Conservation (phyloP, 805 yeast species). For the Candida patagonica region DNA sequence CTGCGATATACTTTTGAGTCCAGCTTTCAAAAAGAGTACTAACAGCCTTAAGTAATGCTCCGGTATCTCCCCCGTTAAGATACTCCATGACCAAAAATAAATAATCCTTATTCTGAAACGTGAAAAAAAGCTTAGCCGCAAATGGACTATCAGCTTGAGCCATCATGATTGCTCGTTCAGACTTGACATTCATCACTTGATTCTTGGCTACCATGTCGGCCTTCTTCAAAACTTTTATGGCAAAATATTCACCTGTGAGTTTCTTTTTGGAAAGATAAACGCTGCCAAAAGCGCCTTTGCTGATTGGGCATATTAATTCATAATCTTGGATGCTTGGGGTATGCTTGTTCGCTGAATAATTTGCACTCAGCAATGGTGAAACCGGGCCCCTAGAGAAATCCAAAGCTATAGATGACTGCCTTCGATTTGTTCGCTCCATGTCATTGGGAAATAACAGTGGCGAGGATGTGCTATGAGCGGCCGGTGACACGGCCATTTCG, state of each 20-base stretch:
- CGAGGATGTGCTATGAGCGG: conserved; percentile 49
- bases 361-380: conserved; percentile 60
- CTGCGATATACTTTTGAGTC: conserved; percentile 75
- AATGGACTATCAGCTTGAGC: conserved; percentile 87
- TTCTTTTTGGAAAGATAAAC: conserved; percentile 80
- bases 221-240: conserved; percentile 84
- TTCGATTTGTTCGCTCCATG: conserved; percentile 18
- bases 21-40: conserved; percentile 81
- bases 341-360: conserved; percentile 40
- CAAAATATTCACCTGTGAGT: conserved; percentile 88
- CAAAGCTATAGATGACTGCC: conserved; percentile 22
- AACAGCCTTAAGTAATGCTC: conserved; percentile 70
- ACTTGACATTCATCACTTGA: conserved; percentile 87
- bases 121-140: conserved; percentile 80
- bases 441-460: conserved; percentile 49
- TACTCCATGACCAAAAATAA: conserved; percentile 94
- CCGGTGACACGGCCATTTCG: conserved; percentile 32
- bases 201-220: conserved; percentile 96
- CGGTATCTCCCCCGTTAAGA: conserved; percentile 91
- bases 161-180: conserved; percentile 98
- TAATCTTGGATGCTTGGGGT: conserved; percentile 77
- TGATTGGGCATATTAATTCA: conserved; percentile 83
- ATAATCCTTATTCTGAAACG: conserved; percentile 82
- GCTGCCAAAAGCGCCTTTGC: conserved; percentile 96
- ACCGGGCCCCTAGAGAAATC: conserved; percentile 49